Conservation (phyloP, 2,329 filamentous ascomycete species). For the Sporothrix sp. region DNA sequence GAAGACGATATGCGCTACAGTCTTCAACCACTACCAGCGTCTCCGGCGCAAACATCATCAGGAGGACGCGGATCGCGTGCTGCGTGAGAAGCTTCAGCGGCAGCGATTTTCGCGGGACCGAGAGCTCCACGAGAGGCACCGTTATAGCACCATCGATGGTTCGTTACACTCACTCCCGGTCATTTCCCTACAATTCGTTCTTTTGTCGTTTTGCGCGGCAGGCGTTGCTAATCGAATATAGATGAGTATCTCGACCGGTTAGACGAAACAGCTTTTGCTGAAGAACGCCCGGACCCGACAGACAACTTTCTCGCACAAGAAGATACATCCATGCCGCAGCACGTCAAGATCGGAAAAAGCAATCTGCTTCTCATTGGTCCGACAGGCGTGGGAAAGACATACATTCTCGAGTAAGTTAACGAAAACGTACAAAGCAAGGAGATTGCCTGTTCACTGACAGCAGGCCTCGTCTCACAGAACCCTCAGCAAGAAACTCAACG, state of each 20-base stretch:
- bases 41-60: conserved; percentile 69
- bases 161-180: conserved; percentile 25
- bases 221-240: conserved; percentile 35
- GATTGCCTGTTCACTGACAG: neutral
- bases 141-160: conserved; percentile 70
- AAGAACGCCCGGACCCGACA: conserved; percentile 20
- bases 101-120: conserved; percentile 64
- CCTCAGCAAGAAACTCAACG: conserved; percentile 81
- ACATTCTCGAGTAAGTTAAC: conserved; percentile 59
- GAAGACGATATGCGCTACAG: conserved; percentile 82
- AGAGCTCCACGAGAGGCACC: conserved; percentile 41
- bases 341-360: conserved; percentile 83
- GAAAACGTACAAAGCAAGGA: too few relatives aligned
- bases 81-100: conserved; percentile 55
- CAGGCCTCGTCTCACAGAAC: conserved; percentile 54
- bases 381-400: conserved; percentile 90
- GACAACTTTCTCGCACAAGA: conserved; percentile 42
- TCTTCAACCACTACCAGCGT: conserved; percentile 94
- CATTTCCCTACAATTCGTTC: too few relatives aligned
- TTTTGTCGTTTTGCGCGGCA: conserved; percentile 17
- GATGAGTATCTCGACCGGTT: conserved; percentile 46
- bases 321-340: conserved; percentile 32
- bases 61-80: conserved; percentile 53
- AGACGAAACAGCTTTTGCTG: conserved; percentile 23
- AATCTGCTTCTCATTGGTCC: conserved; percentile 87